Percentiles rank a stretch among this genome's conserved stretches.
phyloP scores from a whole-genome alignment of 331 rosid genomes.

The Telfairia occidentalis region DNA sequence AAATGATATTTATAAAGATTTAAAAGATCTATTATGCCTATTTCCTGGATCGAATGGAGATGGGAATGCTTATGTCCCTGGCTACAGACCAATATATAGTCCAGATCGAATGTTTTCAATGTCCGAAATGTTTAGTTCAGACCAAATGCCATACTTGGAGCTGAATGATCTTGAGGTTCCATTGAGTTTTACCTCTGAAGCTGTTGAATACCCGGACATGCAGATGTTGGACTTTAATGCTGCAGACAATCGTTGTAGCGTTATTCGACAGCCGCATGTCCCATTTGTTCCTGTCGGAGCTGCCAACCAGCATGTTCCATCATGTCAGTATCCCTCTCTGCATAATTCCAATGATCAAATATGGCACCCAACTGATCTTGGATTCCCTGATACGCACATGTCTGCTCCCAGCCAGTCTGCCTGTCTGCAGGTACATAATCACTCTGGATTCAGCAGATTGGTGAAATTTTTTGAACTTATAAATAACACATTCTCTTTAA shows the following conservation, averaged over 20 bases:
- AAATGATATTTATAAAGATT: conserved; percentile 20
- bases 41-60: conserved; percentile 11
- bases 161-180: conserved; percentile 34
- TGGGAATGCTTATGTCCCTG: conserved; percentile 4
- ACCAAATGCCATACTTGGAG: conserved; percentile 27
- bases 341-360: neutral
- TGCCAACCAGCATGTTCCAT: neutral
- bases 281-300: neutral
- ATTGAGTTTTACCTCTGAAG: neutral
- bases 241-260: neutral
- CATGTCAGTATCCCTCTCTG: neutral
- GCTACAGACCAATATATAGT: conserved; percentile 3
- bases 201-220: neutral
- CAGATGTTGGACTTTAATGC: neutral
- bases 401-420: neutral
- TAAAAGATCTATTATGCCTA: conserved; percentile 34
- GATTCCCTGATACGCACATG: neutral
- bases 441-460: neutral
- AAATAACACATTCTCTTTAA: neutral
- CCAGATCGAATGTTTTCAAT: conserved; percentile 10
- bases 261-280: neutral
- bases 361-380: neutral
- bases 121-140: neutral
- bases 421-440: neutral
- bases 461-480: neutral